Evolutionary conservation across 495 filamentous ascomycete genomes (phyloP).

Genomic region (Cudoniella acicularis): DNA sequence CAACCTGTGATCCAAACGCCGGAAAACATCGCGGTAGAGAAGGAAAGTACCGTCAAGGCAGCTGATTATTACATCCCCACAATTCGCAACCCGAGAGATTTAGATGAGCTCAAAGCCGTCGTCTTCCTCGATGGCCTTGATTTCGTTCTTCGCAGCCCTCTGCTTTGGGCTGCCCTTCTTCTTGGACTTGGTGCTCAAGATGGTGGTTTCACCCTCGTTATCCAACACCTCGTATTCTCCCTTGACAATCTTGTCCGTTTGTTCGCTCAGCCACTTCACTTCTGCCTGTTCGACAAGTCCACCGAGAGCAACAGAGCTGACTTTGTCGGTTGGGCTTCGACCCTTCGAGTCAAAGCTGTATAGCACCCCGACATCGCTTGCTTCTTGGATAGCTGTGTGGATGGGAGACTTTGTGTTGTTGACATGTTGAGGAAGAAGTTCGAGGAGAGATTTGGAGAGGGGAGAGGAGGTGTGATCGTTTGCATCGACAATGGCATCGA

Average conservation of each 20-base stretch:
- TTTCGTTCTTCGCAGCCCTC: conserved; percentile 9
- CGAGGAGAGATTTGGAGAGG: conserved; percentile 25
- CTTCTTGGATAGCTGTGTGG: conserved; percentile 15
- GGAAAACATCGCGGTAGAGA: not conserved
- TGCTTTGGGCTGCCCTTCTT: conserved; percentile 22
- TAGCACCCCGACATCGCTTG: conserved; percentile 11
- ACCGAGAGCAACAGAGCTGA: conserved; percentile 16
- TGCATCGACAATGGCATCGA: conserved; percentile 16
- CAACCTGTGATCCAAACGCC: conserved; percentile 20
- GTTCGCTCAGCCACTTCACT: conserved; percentile 19
- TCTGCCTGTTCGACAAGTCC: conserved; percentile 25
- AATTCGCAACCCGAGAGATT: not conserved
- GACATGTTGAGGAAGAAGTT: conserved; percentile 20
- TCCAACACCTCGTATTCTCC: conserved; percentile 28
- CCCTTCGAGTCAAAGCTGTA: conserved; percentile 23
- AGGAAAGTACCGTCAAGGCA: not conserved
- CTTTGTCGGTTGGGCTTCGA: conserved; percentile 17
- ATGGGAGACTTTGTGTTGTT: conserved; percentile 19
- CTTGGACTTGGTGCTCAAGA: not conserved
- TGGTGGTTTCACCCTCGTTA: conserved; percentile 11
- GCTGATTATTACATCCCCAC: not conserved
- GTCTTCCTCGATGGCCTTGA: conserved; percentile 15
- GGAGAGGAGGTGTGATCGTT: conserved; percentile 8
- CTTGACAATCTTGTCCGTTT: conserved; percentile 24
- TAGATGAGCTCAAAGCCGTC: conserved; percentile 26